Evolutionary conservation across 768 basidiomycete genomes (phyloP).

Genomic region (Cystofilobasidium macerans): DNA sequence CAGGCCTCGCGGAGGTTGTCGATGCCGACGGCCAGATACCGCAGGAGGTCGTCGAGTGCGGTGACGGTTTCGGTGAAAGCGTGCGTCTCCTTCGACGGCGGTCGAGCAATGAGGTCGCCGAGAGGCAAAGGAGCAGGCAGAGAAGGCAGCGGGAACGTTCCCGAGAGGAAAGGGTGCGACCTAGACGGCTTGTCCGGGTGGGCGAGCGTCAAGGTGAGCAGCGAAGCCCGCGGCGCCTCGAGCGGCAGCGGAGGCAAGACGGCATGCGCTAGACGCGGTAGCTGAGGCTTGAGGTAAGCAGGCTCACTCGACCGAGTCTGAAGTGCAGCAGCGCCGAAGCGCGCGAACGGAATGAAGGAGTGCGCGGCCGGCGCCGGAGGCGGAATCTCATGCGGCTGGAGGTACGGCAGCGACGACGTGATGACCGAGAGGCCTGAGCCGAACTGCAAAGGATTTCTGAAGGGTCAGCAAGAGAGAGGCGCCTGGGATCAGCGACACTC

Average conservation of each 20-base stretch:
- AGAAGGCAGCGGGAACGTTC: conserved; percentile 15
- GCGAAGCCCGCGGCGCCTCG: neutral
- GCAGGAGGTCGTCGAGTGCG: conserved; percentile 11
- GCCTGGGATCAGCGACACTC: neutral
- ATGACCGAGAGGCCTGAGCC: neutral
- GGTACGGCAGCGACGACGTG: neutral
- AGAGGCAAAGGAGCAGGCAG: neutral
- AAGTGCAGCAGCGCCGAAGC: neutral
- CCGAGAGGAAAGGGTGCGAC: conserved; percentile 8
- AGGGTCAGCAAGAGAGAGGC: neutral
- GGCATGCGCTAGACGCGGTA: neutral
- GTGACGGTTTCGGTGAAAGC: conserved; percentile 1
- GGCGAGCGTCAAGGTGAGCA: neutral
- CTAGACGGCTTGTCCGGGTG: neutral
- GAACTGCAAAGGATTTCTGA: too few species aligned
- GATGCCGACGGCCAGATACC: conserved; percentile 1
- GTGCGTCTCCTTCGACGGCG: neutral
- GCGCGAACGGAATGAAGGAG: neutral
- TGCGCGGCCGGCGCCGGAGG: neutral
- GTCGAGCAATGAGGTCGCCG: neutral
- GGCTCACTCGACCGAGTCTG: neutral
- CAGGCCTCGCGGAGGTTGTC: neutral
- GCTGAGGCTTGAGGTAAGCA: neutral
- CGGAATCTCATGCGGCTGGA: neutral
- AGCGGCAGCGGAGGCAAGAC: neutral